Evolutionary conservation across 768 basidiomycete genomes (phyloP), one percentile per base, ranked within the genome.

Genomic region (Galerina marginata): DNA sequence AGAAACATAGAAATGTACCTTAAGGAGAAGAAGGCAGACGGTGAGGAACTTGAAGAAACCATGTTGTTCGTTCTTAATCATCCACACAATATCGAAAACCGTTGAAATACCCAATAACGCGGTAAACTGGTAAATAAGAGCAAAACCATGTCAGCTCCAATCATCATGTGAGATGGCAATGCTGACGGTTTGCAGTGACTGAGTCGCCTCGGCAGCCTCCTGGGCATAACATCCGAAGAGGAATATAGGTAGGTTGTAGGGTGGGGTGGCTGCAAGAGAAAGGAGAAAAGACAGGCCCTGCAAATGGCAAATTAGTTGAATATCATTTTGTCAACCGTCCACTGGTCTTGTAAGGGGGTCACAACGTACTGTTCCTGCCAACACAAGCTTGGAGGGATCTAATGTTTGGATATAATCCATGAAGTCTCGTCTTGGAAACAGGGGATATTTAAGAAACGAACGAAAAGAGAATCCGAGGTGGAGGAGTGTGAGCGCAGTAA

Each of bases 201-300:
- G 85, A 5, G 79, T 65, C 0, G 85, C 85, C 50, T 92, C 91
- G 9, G 77, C 75, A 57, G 80, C 85, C 67, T 94, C 92, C 67
- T 90, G 87, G 0, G 82, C 87, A 71, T 92, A 88, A 1, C 78
- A 75, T 0, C 93, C 93, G 62, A 93, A 93, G 25, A 95, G 80
- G 63, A 92, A 89, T 54, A 95, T 79, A n/a, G 93, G 87, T 20
- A 95, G 78, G 69, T 95, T 95, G 72, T 95, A 95, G 1, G 80
- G 69, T 2, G 92, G 90, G 0, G 85, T 75, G 0, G 77, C 64
- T 69, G 86, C 90, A 4, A 87, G 79, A 45, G 79, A 78, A 46
- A 84, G 75, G 47, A 81, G 50, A 62, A 91, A 88, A 12, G 91
- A 87, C 26, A 93, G 73, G 26, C 74, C 79, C 91, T 92, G 50